These are phyloP conservation scores for Colletotrichum karsti DNA, from an alignment of 2,329 filamentous ascomycete species.

Conservation along the genomic window DNA sequence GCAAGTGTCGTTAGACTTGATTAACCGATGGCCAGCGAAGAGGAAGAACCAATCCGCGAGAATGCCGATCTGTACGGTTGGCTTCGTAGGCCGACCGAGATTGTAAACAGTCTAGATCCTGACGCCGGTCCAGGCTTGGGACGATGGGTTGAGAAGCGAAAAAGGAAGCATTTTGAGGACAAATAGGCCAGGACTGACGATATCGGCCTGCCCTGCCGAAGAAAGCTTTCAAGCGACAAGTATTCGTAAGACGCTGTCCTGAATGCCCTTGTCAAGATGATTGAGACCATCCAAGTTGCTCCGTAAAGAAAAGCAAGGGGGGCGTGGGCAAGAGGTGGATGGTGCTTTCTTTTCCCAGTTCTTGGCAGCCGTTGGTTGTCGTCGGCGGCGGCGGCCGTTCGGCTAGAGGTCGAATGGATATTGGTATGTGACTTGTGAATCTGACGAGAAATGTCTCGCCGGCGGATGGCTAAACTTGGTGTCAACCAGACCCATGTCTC, in stretches of 20 bases:
- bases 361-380: slow-evolving; percentile 28
- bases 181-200: background rate
- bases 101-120: background rate
- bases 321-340: background rate
- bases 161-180: background rate
- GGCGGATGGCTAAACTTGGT: slow-evolving; percentile 4
- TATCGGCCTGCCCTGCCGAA: background rate
- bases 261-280: background rate
- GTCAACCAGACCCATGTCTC: background rate
- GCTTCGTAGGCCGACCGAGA: background rate
- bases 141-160: background rate
- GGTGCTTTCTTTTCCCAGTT: slow-evolving; percentile 18
- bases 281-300: background rate
- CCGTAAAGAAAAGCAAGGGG: background rate
- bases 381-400: slow-evolving; percentile 17
- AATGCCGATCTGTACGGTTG: background rate
- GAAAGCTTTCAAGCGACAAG: background rate
- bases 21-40: background rate
- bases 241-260: background rate
- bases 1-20: background rate
- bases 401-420: background rate
- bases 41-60: background rate
- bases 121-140: background rate
- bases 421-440: slow-evolving; percentile 8
- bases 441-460: slow-evolving; percentile 14